Base-by-base conservation (phyloP, 164 flowering plant species). In the Vitis riparia region DNA sequence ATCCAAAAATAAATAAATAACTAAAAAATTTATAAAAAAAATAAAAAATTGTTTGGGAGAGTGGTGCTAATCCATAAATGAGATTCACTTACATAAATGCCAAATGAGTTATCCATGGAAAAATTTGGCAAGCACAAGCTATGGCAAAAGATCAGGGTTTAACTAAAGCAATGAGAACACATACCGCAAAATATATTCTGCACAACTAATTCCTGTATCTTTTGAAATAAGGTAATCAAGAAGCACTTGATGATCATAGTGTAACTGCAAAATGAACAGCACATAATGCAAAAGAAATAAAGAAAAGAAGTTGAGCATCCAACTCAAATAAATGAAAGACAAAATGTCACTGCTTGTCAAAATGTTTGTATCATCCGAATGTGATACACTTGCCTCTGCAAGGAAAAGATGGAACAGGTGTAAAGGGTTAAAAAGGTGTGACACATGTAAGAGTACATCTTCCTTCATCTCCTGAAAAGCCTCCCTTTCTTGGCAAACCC, bases 141-240 rank as follows among this genome's bases (percentile, higher is more conserved):
- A 23, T 14, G 5, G 62, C 15, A 66, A 44, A 55, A 11, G 13
- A 16, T 37, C 8, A 15, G 10, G 44, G 49, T 52, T 51, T 1
- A 53, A 66, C 37, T 56, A 50, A 37, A 23, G 51, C 15, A 59
- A 29, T 14, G 23, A 62, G 50, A 59, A 29, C 15, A 27, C 63
- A 74, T 64, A 90, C 99, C 94, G 83, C 77, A 95, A 69, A 55
- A 95, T 85, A 85, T 93, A 93, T 59, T 91, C 89, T 5, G 85
- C 88, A 82, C 89, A 91, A 58, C 67, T 75, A 55, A 76, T 76
- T 75, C 98, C 99, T 5, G 81, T 80, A 62, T 93, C 97, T 78
- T 91, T 91, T 29, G 97, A 93, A 67, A 95, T 93, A 60, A 95
- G 97, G 80, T 91, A 95, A 81, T 95, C 99, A 68, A 95, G 94